Percentiles rank a stretch among this genome's conserved stretches.
These are phyloP conservation scores for Cryptosporidium felis DNA, from an alignment of 169 alveolate species.

Conservation along the genomic window DNA sequence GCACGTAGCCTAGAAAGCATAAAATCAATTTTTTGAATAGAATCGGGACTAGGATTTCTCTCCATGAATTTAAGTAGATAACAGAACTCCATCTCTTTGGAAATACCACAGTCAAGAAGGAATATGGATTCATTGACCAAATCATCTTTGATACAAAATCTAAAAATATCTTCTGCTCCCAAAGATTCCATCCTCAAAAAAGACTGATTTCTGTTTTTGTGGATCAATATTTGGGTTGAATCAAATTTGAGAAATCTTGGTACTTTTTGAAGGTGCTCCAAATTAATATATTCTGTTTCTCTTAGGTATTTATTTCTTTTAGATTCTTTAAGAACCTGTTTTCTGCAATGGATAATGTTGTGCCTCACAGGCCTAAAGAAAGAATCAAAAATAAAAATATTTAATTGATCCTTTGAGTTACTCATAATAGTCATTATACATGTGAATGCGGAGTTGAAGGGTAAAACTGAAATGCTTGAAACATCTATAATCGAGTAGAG, in stretches of 20 bases:
- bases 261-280: not conserved
- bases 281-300: conserved; percentile 32
- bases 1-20: not conserved
- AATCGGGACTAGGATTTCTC: not conserved
- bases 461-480: not conserved
- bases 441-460: conserved; percentile 6
- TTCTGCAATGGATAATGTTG: conserved; percentile 21
- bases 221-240: conserved; percentile 13
- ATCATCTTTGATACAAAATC: not conserved
- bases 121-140: not conserved
- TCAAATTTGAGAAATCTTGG: conserved; percentile 34
- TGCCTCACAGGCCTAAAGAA: conserved; percentile 38
- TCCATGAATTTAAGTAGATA: not conserved
- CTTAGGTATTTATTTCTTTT: conserved; percentile 10
- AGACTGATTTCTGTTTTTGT: conserved; percentile 28
- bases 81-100: conserved; percentile 15
- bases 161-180: not conserved
- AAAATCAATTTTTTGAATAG: conserved; percentile 21
- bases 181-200: conserved; percentile 26
- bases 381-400: conserved; percentile 21
- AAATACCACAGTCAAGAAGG: not conserved
- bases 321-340: not conserved
- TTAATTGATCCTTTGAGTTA: conserved; percentile 38
- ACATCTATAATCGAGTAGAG: conserved; percentile 13
- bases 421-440: conserved; percentile 9